Conservation (phyloP, 345 rosid genomes). For the Populus alba region DNA sequence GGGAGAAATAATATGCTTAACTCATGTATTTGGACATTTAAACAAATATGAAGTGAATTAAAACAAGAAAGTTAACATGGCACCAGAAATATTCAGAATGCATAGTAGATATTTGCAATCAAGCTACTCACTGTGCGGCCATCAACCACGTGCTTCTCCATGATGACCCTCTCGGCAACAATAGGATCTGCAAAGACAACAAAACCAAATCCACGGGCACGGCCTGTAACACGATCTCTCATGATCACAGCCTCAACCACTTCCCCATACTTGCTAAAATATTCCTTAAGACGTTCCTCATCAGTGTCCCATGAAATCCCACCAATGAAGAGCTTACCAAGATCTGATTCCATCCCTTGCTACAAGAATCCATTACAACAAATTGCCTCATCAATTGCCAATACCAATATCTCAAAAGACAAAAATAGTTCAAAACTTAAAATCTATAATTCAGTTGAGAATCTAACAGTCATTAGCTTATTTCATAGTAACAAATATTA, state of each 20-base stretch:
- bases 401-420: constrained; percentile 9
- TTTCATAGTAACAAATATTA: constrained; percentile 13
- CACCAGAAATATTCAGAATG: constrained; percentile 13
- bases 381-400: constrained; percentile 33
- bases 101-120: constrained; percentile 2
- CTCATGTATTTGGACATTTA: neutral
- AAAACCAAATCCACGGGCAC: constrained; percentile 96
- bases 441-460: constrained; percentile 19
- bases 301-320: constrained; percentile 99
- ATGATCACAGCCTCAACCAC: constrained; percentile 94
- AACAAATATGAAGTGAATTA: neutral
- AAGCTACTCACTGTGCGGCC: constrained; percentile 78
- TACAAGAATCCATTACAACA: constrained; percentile 35
- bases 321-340: constrained; percentile 97
- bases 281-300: constrained; percentile 83
- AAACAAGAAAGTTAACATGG: neutral
- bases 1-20: neutral
- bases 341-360: constrained; percentile 93
- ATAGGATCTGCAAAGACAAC: constrained; percentile 86
- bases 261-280: constrained; percentile 80
- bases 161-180: constrained; percentile 87
- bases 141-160: constrained; percentile 89
- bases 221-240: constrained; percentile 93
- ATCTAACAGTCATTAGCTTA: constrained; percentile 15
- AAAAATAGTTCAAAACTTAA: constrained; percentile 17